Evolutionary conservation across 148 eudicot genomes (phyloP).

Genomic region (Cornus controversa): DNA sequence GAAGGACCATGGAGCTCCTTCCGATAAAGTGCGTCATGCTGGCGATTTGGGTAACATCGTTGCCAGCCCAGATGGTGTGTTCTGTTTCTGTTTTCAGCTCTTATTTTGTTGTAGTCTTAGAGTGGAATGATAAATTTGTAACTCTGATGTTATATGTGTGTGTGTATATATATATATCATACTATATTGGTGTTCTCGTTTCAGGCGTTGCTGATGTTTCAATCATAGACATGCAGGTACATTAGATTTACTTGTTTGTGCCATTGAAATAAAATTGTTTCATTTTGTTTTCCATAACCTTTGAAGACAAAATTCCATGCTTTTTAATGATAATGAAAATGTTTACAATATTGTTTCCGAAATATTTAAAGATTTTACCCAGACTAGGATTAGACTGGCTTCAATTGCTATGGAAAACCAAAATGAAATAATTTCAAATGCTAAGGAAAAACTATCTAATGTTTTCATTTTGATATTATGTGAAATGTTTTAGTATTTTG

Average conservation of each 20-base stretch:
- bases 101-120: background rate
- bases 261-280: background rate
- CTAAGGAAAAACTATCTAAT: background rate
- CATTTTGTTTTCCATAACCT: background rate
- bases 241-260: background rate
- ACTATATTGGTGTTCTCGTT: constrained; percentile 7
- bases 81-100: background rate
- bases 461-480: background rate
- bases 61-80: constrained; percentile 73
- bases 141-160: background rate
- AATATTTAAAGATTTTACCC: background rate
- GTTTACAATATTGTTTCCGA: background rate
- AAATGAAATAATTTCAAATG: background rate
- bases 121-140: background rate
- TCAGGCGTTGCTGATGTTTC: constrained; percentile 82
- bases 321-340: background rate
- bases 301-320: background rate
- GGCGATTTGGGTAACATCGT: constrained; percentile 95
- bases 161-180: background rate
- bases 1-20: constrained; percentile 83
- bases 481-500: background rate
- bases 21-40: constrained; percentile 70
- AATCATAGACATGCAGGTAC: constrained; percentile 67
- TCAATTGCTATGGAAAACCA: background rate
- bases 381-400: background rate